Conservation (phyloP, 2,329 filamentous ascomycete species). For the Colletotrichum higginsianum region DNA sequence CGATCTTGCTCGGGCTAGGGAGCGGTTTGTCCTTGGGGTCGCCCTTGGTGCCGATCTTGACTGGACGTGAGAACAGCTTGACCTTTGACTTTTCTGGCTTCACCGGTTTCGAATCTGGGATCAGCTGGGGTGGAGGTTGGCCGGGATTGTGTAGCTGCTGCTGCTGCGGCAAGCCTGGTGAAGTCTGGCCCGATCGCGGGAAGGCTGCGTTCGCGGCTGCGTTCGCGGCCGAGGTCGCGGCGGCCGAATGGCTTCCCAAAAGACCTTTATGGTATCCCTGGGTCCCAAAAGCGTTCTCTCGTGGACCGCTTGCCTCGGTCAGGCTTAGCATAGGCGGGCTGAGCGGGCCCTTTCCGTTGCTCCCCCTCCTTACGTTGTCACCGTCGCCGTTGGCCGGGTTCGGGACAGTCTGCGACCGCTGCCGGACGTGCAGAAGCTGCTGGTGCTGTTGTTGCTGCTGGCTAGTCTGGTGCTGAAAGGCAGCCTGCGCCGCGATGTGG, state of each 20-base stretch:
- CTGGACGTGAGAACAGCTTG: constrained; percentile 85
- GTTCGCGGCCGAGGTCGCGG: constrained; percentile 81
- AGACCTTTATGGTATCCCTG: constrained; percentile 73
- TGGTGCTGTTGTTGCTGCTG: constrained; percentile 39
- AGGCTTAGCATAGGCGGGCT: constrained; percentile 75
- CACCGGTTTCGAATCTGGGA: constrained; percentile 68
- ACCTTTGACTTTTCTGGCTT: constrained; percentile 81
- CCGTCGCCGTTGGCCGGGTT: constrained; percentile 54
- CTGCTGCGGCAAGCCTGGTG: constrained; percentile 59
- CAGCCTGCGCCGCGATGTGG: constrained; percentile 85
- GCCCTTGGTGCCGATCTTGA: constrained; percentile 80
- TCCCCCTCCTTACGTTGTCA: constrained; percentile 55
- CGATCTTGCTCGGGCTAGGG: constrained; percentile 81
- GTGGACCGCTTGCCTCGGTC: constrained; percentile 75
- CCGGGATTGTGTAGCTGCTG: constrained; percentile 53
- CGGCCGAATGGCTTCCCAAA: constrained; percentile 71
- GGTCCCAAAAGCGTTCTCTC: constrained; percentile 68
- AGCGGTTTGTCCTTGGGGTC: constrained; percentile 77
- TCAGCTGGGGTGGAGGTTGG: constrained; percentile 54
- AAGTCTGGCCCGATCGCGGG: constrained; percentile 72
- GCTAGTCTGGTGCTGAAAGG: constrained; percentile 73
- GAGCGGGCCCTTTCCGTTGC: constrained; percentile 64
- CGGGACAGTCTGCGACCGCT: constrained; percentile 82
- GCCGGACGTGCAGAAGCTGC: constrained; percentile 71
- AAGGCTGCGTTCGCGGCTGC: constrained; percentile 83